Evolutionary conservation across 352 stramenopile genomes (phyloP).

Genomic region (Globisporangium heterothallicum): DNA sequence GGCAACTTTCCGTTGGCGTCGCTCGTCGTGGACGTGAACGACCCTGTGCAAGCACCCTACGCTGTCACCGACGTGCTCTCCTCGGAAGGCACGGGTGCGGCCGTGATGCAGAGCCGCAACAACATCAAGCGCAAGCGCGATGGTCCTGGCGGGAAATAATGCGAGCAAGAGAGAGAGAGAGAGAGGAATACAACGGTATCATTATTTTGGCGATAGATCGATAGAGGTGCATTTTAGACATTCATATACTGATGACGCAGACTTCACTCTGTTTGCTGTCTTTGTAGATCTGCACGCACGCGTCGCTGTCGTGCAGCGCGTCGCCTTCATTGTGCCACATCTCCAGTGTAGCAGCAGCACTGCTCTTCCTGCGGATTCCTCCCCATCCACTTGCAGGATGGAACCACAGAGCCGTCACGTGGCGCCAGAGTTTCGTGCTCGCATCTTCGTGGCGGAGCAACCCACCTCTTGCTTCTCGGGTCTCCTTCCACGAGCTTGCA

Average conservation of each 20-base stretch:
- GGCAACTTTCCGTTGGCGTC: conserved; percentile 55
- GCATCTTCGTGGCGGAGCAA: neutral
- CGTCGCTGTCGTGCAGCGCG: conserved; percentile 21
- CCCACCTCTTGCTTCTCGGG: no score
- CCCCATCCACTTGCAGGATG: neutral
- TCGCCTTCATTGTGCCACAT: conserved; percentile 5
- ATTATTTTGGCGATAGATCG: no score
- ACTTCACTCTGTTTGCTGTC: conserved; percentile 42
- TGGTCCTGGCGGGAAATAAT: conserved; percentile 11
- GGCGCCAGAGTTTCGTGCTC: neutral
- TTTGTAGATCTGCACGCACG: conserved; percentile 30
- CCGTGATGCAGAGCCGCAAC: conserved; percentile 81
- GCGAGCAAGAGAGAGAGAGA: neutral
- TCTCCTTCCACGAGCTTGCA: no score
- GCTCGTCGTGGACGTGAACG: conserved; percentile 46
- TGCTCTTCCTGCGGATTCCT: no score
- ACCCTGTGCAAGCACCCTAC: conserved; percentile 46
- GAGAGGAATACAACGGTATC: neutral
- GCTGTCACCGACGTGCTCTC: conserved; percentile 63
- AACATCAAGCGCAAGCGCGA: conserved; percentile 86
- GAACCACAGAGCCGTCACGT: neutral
- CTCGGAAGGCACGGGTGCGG: conserved; percentile 67
- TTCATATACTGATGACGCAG: conserved; percentile 44
- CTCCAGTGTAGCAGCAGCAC: neutral
- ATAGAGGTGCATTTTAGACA: no score